Percentiles rank a stretch among this genome's conserved stretches.
phyloP scores from a whole-genome alignment of 1,284 basidiomycete genomes.

The Apiotrichum akiyoshidainum region DNA sequence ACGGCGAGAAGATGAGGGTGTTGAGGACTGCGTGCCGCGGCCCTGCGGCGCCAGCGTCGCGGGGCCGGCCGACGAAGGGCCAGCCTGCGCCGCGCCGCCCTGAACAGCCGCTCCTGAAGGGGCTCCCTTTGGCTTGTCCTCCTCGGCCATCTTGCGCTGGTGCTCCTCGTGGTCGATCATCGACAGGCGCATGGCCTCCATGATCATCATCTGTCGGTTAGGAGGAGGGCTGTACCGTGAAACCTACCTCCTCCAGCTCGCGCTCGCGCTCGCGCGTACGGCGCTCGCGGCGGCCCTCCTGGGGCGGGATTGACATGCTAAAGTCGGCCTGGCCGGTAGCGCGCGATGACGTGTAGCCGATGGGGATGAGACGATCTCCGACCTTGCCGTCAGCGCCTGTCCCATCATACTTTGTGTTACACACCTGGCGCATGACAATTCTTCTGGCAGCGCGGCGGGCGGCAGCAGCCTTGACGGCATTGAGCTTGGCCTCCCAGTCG shows the following conservation, averaged over 20 bases:
- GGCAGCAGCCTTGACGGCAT: slow-evolving; percentile 80
- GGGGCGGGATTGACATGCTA: slow-evolving; percentile 38
- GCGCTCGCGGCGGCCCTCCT: slow-evolving; percentile 13
- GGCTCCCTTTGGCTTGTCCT: slow-evolving; percentile 1
- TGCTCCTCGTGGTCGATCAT: slow-evolving; percentile 76
- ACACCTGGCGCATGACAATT: slow-evolving; percentile 88
- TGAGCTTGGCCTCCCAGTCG: slow-evolving; percentile 90
- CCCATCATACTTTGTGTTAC: background rate
- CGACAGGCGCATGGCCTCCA: slow-evolving; percentile 97
- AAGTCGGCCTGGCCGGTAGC: slow-evolving; percentile 48
- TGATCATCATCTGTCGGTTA: slow-evolving; percentile 77
- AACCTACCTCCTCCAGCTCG: slow-evolving; percentile 80
- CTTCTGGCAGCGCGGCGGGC: slow-evolving; percentile 86
- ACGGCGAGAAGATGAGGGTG: slow-evolving; percentile 15
- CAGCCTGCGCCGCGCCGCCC: background rate
- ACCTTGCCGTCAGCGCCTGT: slow-evolving; percentile 54
- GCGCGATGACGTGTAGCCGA: slow-evolving; percentile 72
- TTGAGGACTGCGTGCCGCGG: slow-evolving; percentile 6
- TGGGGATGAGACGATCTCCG: slow-evolving; percentile 91
- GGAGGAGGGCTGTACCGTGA: background rate
- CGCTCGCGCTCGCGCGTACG: slow-evolving; percentile 55
- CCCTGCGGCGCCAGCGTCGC: background rate
- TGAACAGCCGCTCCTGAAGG: background rate
- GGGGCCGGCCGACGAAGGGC: background rate
- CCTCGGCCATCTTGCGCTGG: slow-evolving; percentile 43